These are phyloP conservation scores for Russula olivacea DNA, from an alignment of 768 basidiomycete genomes.

Conservation along the genomic window DNA sequence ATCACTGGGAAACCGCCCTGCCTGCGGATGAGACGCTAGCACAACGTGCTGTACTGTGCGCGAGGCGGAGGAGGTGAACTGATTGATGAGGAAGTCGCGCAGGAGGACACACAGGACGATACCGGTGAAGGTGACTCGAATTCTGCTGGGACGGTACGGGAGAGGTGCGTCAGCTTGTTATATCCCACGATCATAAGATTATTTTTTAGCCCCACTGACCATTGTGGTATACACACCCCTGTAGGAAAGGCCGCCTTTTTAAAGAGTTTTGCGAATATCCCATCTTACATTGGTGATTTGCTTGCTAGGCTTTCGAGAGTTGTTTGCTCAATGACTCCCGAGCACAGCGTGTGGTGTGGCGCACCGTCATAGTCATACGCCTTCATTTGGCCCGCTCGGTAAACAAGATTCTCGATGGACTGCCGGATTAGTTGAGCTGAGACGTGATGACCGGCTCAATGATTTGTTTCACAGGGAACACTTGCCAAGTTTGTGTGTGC, in stretches of 20 bases:
- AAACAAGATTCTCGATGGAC: slow-evolving; percentile 36
- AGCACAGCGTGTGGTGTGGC: slow-evolving; percentile 67
- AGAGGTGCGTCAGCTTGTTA: slow-evolving; percentile 1
- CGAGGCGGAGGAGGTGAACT: slow-evolving; percentile 24
- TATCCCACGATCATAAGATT: too few species aligned
- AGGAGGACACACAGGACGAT: slow-evolving; percentile 12
- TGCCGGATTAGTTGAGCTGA: slow-evolving; percentile 28
- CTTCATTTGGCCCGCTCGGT: slow-evolving; percentile 45
- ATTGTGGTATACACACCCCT: neutral
- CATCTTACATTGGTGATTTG: too few species aligned
- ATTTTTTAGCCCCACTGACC: neutral
- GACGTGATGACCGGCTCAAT: too few species aligned
- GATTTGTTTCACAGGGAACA: too few species aligned
- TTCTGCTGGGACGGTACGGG: slow-evolving; percentile 19
- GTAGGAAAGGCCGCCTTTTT: neutral
- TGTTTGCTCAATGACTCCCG: slow-evolving; percentile 27
- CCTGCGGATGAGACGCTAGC: slow-evolving; percentile 23
- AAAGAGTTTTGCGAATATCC: too few species aligned
- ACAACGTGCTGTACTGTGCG: slow-evolving; percentile 21
- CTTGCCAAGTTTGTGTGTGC: too few species aligned
- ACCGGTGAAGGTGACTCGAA: slow-evolving; percentile 26
- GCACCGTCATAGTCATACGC: slow-evolving; percentile 67
- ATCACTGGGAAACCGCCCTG: neutral
- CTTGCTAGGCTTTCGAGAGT: too few species aligned
- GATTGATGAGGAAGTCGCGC: slow-evolving; percentile 26